Percentiles rank a stretch among this genome's conserved stretches.
Conservation (phyloP, 148 eudicot genomes). For the Beta vulgaris region DNA sequence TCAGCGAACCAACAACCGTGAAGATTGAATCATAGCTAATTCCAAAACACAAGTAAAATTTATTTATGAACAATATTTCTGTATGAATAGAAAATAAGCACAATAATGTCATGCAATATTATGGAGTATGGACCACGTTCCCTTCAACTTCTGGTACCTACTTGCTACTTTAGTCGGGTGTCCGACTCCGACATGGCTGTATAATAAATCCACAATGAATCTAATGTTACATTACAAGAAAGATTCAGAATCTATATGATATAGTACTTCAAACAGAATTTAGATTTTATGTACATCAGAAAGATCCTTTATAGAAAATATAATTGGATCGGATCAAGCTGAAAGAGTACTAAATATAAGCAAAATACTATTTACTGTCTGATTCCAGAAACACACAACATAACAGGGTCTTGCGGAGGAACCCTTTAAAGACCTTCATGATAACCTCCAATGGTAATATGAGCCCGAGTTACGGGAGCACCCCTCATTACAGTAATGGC, state of each 20-base stretch:
- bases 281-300: too few relatives aligned
- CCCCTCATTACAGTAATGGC: slow-evolving; percentile 71
- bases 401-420: not conserved
- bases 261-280: slow-evolving; percentile 2
- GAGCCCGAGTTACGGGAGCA: slow-evolving; percentile 64
- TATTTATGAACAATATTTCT: not conserved
- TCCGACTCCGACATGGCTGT: not conserved
- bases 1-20: not conserved
- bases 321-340: slow-evolving; percentile 15
- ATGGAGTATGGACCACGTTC: slow-evolving; percentile 15
- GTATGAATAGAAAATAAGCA: not conserved
- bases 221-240: slow-evolving; percentile 10
- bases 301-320: slow-evolving; percentile 5
- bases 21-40: not conserved
- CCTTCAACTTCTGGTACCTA: not conserved
- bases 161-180: not conserved
- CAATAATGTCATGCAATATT: not conserved
- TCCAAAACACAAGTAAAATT: not conserved
- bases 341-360: not conserved
- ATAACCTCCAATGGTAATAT: slow-evolving; percentile 65
- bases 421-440: slow-evolving; percentile 45
- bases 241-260: slow-evolving; percentile 5
- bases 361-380: not conserved
- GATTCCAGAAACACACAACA: not conserved
- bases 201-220: slow-evolving; percentile 1